A percentile compares a stretch with the other conserved stretches of the same genome.
phyloP scores from a whole-genome alignment of 306 rosid genomes.

The Cucumis hystrix region DNA sequence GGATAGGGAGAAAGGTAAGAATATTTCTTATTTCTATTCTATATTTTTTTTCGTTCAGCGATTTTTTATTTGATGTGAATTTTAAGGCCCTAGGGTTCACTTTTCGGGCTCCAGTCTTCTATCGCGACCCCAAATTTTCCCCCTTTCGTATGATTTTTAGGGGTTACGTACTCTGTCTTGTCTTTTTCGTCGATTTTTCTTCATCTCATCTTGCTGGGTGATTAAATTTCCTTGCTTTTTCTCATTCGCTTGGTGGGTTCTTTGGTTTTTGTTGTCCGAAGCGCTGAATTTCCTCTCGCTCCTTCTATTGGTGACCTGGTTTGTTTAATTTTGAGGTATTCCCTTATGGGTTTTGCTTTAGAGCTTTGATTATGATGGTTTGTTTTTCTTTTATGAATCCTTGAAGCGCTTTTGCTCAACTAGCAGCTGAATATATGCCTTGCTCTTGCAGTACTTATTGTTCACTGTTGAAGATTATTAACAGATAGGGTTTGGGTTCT shows the following conservation, averaged over 20 bases:
- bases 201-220: constrained; percentile 21
- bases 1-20: constrained; percentile 10
- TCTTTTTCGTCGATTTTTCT: constrained; percentile 16
- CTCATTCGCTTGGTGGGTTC: constrained; percentile 16
- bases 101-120: constrained; percentile 22
- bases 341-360: constrained; percentile 11
- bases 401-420: not conserved
- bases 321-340: constrained; percentile 13
- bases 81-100: constrained; percentile 43
- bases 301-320: not conserved
- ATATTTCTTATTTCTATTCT: constrained; percentile 5
- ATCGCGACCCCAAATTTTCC: constrained; percentile 9
- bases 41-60: not conserved
- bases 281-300: constrained; percentile 5
- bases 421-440: not conserved
- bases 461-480: not conserved
- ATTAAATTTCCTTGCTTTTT: constrained; percentile 16
- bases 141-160: constrained; percentile 12
- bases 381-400: not conserved
- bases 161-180: constrained; percentile 19
- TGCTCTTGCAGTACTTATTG: not conserved
- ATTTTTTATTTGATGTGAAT: constrained; percentile 20
- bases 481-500: not conserved
- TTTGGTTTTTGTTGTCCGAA: constrained; percentile 1
- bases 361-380: not conserved